Evolutionary conservation across 108 stramenopile genomes (phyloP), one percentile per base, ranked within the genome.

Genomic region (Epithemia pelagica): DNA sequence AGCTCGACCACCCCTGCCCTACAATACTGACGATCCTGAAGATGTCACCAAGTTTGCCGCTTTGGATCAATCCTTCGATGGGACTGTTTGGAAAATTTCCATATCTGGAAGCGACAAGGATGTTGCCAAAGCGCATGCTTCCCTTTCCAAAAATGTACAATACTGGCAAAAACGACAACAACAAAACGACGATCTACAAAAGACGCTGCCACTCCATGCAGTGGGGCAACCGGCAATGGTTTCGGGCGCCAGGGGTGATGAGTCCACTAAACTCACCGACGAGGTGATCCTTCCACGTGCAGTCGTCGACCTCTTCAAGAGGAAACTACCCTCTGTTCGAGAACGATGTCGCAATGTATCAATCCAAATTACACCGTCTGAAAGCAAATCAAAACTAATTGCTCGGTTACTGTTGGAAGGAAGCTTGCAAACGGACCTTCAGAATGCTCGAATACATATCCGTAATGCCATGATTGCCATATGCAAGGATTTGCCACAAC

Each of bases 331-430:
- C n/a, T 54, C 58, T 8, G 15, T 81, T 2, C 78, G 85, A 29
- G 85, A 78, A 7, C 59, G 65, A 54, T 88, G 88, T 59, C 74
- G 77, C 28, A 85, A 70, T 56, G 84, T 86, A 15, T 80, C 76
- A 3, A 67, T 90, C 5, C 68, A 69, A 1, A 88, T 90, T 62
- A 76, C 74, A 24, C 84, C 83, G 69, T 93, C 91, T 1, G 87
- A 86, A 58, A 84, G 83, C 55, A 88, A 87, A 72, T 84, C 82
- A 32, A 93, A 93, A 61, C 75, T 85, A 61, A 88, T 93, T 69
- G 85, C 85, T 2, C 90, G 87, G 28, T 32, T 86, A 19, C 31
- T 70, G 18, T 29, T 86, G 10, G 77, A 82, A 56, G 77, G 80
- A 52, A 61, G 73, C 3, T 61, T 89, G 27, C 64, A 61, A 23